Conservation (phyloP, 2,329 filamentous ascomycete species). For the Cytospora chrysosperma region DNA sequence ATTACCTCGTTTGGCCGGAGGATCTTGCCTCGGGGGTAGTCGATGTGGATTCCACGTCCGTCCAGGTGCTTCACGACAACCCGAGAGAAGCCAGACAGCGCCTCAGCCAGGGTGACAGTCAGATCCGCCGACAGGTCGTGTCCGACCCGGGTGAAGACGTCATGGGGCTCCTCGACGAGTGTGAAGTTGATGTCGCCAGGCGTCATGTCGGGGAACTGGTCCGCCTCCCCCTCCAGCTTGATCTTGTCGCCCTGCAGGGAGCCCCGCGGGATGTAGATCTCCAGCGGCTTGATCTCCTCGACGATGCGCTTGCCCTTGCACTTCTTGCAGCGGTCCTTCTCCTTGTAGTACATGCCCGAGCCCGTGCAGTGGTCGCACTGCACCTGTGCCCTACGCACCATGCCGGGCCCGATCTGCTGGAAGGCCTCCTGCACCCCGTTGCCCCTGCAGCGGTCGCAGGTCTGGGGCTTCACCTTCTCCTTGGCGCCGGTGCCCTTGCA, state of each 20-base stretch:
- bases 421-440: conserved; percentile 74
- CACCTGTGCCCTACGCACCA: conserved; percentile 78
- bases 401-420: conserved; percentile 79
- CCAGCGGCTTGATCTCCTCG: conserved; percentile 88
- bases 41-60: conserved; percentile 81
- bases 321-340: conserved; percentile 98
- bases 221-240: conserved; percentile 86
- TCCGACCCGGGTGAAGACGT: conserved; percentile 77
- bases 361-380: conserved; percentile 82
- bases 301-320: conserved; percentile 91
- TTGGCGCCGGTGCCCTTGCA: conserved; percentile 92
- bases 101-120: conserved; percentile 77
- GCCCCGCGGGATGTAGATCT: conserved; percentile 92
- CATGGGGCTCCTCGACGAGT: conserved; percentile 77
- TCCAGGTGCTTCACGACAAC: conserved; percentile 92
- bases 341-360: conserved; percentile 82
- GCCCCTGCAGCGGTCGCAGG: conserved; percentile 83
- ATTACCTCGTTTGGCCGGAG: conserved; percentile 81
- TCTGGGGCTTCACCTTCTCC: conserved; percentile 80
- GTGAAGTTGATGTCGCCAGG: conserved; percentile 94
- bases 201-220: conserved; percentile 84
- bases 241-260: conserved; percentile 87
- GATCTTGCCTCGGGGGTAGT: conserved; percentile 77
- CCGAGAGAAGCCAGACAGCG: conserved; percentile 84
- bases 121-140: conserved; percentile 81